phyloP scores from a whole-genome alignment of 805 yeast genomes.

The Yamadazyma tumulicola region DNA sequence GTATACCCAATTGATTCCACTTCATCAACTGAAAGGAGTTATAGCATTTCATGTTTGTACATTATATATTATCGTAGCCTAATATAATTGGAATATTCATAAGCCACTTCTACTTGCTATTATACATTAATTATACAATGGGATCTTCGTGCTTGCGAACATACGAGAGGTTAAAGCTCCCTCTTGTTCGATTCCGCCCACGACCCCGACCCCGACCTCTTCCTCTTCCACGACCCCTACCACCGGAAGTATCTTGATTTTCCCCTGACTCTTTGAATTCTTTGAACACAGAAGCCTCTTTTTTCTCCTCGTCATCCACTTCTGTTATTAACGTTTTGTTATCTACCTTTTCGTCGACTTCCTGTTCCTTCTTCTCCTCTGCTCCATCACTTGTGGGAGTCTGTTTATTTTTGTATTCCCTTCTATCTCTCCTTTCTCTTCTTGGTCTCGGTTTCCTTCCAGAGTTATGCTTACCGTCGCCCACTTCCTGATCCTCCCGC shows the following conservation, averaged over 20 bases:
- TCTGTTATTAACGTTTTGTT: background rate
- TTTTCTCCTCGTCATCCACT: background rate
- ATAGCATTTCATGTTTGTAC: slow-evolving; percentile 1
- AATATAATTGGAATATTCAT: no score
- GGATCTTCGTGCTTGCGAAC: slow-evolving; percentile 17
- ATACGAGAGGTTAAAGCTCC: slow-evolving; percentile 22
- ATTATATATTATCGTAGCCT: no score
- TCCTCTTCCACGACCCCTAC: slow-evolving; percentile 11
- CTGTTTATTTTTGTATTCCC: background rate
- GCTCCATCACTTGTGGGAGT: background rate
- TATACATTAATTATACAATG: slow-evolving; percentile 11
- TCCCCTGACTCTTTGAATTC: slow-evolving; percentile 1
- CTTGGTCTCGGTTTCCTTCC: background rate
- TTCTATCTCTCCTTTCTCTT: slow-evolving; percentile 1
- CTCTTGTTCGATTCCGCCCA: slow-evolving; percentile 18
- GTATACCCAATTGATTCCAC: no score
- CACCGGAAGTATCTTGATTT: slow-evolving; percentile 4
- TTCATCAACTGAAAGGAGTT: no score
- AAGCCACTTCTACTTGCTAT: slow-evolving; percentile 5
- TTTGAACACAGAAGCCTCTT: slow-evolving; percentile 1
- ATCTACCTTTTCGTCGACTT: no score
- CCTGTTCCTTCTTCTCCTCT: slow-evolving; percentile 1
- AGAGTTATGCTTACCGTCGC: no score
- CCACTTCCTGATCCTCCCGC: background rate
- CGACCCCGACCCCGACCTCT: slow-evolving; percentile 16